These are phyloP conservation scores for Colletotrichum falcatum DNA, from an alignment of 2,329 filamentous ascomycete species.

Conservation along the genomic window DNA sequence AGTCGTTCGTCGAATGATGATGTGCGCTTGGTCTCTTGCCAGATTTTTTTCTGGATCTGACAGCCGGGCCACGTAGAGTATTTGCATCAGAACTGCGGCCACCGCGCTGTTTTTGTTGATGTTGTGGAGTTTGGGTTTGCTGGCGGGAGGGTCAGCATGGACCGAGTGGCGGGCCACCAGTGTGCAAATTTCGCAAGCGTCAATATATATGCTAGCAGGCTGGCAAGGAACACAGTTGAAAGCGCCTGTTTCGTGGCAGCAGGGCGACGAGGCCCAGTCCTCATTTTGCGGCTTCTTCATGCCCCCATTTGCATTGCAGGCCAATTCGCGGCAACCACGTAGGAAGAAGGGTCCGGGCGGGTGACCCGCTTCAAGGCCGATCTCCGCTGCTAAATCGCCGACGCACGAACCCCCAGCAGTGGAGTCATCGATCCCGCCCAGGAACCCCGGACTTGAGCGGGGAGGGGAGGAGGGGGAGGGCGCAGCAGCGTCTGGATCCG, in stretches of 20 bases:
- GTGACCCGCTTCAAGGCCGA: neutral
- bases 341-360: neutral
- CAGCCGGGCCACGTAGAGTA: neutral
- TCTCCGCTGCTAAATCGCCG: slow-evolving; percentile 3
- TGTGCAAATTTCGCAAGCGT: neutral
- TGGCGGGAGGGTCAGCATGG: neutral
- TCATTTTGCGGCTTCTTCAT: neutral
- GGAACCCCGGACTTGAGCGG: slow-evolving; percentile 2
- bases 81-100: neutral
- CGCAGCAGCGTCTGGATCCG: neutral
- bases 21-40: neutral
- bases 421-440: slow-evolving; percentile 1
- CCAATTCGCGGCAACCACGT: slow-evolving; percentile 2
- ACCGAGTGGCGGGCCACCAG: neutral
- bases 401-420: neutral
- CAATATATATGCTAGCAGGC: too few relatives aligned
- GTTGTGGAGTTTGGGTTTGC: neutral
- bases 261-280: neutral
- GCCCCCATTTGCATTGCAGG: neutral
- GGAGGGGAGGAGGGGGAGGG: too few relatives aligned
- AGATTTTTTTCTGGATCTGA: neutral
- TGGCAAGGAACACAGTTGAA: neutral
- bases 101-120: neutral
- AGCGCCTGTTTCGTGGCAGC: neutral
- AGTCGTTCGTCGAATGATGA: neutral